Evolutionary conservation across 768 basidiomycete genomes (phyloP).

Genomic region (Russula virescens): DNA sequence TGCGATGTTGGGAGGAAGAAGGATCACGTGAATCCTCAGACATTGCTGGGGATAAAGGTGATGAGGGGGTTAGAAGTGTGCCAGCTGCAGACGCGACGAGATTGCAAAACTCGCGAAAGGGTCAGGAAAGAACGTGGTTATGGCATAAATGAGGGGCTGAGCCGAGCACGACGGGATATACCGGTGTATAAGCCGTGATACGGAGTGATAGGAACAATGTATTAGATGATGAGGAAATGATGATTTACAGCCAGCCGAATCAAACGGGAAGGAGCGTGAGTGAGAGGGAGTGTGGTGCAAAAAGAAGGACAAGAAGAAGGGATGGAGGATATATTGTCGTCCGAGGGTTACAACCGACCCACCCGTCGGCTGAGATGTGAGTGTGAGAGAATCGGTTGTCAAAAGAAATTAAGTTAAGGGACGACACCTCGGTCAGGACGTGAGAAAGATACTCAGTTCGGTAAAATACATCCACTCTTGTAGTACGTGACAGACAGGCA

Average conservation of each 20-base stretch:
- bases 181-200: neutral
- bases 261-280: neutral
- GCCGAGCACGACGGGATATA: neutral
- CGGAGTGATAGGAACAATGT: neutral
- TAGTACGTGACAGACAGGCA: no score
- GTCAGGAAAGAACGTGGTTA: neutral
- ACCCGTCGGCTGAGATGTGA: no score
- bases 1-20: constrained; percentile 29
- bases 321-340: neutral
- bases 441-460: no score
- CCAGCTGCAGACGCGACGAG: no score
- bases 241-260: neutral
- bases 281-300: neutral
- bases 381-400: no score
- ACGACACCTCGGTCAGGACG: no score
- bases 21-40: neutral
- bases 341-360: no score
- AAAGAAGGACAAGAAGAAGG: neutral
- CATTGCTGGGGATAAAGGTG: constrained; percentile 6
- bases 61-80: no score
- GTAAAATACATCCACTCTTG: no score
- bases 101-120: neutral
- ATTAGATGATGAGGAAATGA: neutral
- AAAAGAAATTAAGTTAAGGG: no score
- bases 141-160: neutral